These are phyloP conservation scores for Populus deltoides DNA, from an alignment of 345 rosid genomes.

Conservation along the genomic window DNA sequence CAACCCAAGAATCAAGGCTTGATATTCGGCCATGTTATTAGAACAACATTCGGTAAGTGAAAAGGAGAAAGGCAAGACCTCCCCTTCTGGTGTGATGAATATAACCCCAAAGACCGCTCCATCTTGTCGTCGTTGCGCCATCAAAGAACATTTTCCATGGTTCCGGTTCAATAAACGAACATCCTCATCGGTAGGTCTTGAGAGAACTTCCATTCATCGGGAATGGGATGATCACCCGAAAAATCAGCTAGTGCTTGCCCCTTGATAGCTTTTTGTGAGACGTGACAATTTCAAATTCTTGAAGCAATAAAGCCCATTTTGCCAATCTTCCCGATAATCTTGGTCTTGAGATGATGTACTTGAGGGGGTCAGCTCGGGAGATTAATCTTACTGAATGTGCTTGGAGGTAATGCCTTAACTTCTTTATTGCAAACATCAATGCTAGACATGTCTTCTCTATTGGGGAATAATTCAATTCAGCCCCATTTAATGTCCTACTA, in stretches of 20 bases:
- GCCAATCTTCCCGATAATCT: too few species aligned
- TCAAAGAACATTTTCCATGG: neutral
- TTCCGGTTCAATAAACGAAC: neutral
- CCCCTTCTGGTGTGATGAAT: neutral
- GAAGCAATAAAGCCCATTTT: too few species aligned
- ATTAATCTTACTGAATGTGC: neutral
- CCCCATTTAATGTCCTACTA: neutral
- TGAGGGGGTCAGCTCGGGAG: neutral
- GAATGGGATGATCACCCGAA: neutral
- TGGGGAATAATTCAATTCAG: neutral
- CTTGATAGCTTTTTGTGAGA: too few species aligned
- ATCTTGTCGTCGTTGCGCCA: neutral
- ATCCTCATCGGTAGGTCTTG: neutral
- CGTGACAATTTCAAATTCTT: too few species aligned
- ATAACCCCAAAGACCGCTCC: neutral
- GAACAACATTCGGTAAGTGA: too few species aligned
- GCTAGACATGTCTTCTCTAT: neutral
- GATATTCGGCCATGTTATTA: too few species aligned
- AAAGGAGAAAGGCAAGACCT: neutral
- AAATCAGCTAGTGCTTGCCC: too few species aligned
- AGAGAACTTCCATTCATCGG: neutral
- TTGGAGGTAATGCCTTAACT: neutral
- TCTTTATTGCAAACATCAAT: neutral
- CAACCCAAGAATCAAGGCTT: too few species aligned
- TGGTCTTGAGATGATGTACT: too few species aligned